Base-by-base conservation (phyloP, 257 asterid genomes). In the Primulina huaijiensis region DNA sequence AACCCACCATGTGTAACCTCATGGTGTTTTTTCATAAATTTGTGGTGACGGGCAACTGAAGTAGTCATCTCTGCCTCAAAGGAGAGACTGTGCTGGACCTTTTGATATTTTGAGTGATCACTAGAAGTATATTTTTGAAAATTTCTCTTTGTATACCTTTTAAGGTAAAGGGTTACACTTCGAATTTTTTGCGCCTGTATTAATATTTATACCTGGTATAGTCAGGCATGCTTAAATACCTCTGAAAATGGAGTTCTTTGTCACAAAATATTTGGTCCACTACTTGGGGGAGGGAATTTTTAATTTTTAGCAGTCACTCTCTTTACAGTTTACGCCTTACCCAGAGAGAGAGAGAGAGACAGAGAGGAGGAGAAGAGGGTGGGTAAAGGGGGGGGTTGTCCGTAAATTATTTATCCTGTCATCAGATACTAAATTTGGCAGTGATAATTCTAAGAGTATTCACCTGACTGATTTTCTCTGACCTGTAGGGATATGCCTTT, bases 401-500 rank as follows among this genome's bases (percentile, higher is more conserved):
- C 3, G 2, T 27, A 27, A 27, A 3, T 3, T 27, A 3, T 27
- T 27, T 27, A 27, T 27, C 30, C 30, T 27, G 30, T 27, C 31
- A 14, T 20, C 12, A 21, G 63, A 12, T 27, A 8, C 55, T 16
- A 30, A 29, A 46, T 43, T 53, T n/a, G 33, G 5, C 1, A 55
- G 23, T 3, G 14, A 58, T 17, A 25, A 11, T 27, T 17, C 23
- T 61, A 4, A 9, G 69, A 11, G 19, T 14, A 25, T 60, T 58
- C 35, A 8, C 52, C 33, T 11, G 43, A 14, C 64, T 6, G 61
- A 30, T 60, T 67, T 40, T 64, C 21, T 53, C 34, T 43, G 46
- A 67, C 60, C 68, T 64, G 46, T 82, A 94, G 99, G 99, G 97
- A 94, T 65, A 82, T 78, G 65, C 93, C 90, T 46, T 73, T 94